Base-by-base conservation (phyloP, 345 rosid genomes). In the Bruguiera parviflora region DNA sequence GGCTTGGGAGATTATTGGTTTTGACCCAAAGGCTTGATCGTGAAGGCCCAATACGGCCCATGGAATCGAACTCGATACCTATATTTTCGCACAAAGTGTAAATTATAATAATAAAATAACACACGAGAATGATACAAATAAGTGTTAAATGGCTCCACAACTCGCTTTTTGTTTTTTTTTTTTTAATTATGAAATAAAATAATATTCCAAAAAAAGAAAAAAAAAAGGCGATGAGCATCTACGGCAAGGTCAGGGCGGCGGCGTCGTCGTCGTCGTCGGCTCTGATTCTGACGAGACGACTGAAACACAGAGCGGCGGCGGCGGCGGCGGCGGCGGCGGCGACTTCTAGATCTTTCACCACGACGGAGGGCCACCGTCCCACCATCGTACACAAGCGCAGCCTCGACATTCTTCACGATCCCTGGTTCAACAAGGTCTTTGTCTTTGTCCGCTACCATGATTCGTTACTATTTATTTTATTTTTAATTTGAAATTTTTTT, bases 381-480 rank as follows among this genome's bases (percentile, higher is more conserved):
- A 80, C 91, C 43, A 88, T 95, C 49, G 96, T 95, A 43, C 96
- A 95, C 82, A 95, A 95, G 85, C 92, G 97, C 67, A 92, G 99
- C 75, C 84, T 91, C 63, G 97, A 95, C 53, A 92, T 92, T 69
- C 99, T 95, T 71, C 99, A 92, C 66, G 97, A 95, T 77, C 97
- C 99, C 62, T 91, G 96, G 99, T 95, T 95, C 89, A 95, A 95
- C 78, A 95, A 89, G 96, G 97, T 87, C 8, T 5, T 27, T 53
- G 11, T 53, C 15, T 6, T 56, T 7, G 37, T 33, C 37, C 7
- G 1, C 2, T 27, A 10, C 59, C 9, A 1, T 56, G 10, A 8
- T 11, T 55, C 3, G 5, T 33, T 27, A 27, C 2, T 27, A 27
- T 27, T 27, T 2, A 27, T 27, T 27, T 27, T 27, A 27, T 27